phyloP scores from a whole-genome alignment of 371 early-diverging fungal species.

The Mucor piriformis region DNA sequence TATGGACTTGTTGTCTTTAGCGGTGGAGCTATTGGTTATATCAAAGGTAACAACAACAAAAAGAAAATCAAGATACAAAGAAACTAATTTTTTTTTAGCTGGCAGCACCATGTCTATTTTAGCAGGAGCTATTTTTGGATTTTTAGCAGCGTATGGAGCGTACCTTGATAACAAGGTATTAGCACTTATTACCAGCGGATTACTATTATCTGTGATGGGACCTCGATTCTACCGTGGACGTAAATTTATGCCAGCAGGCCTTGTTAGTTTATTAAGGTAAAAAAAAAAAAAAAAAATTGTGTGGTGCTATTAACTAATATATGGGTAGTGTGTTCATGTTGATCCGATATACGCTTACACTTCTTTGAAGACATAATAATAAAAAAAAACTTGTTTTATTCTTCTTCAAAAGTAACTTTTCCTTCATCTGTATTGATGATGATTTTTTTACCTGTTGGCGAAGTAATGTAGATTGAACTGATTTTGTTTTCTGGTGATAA shows the following conservation, averaged over 20 bases:
- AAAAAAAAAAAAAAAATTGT: neutral
- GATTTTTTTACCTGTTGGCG: conserved; percentile 35
- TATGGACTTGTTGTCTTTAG: conserved; percentile 38
- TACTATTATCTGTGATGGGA: conserved; percentile 61
- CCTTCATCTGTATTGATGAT: conserved; percentile 32
- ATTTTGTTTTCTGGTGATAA: conserved; percentile 28
- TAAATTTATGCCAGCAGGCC: conserved; percentile 69
- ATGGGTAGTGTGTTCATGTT: conserved; percentile 35
- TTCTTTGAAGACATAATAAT: conserved; percentile 1
- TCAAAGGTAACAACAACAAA: conserved; percentile 38
- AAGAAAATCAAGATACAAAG: neutral
- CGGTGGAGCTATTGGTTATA: conserved; percentile 50
- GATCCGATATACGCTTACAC: conserved; percentile 11
- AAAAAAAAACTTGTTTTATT: conserved; percentile 11
- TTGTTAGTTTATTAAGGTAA: conserved; percentile 57
- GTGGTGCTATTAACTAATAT: neutral
- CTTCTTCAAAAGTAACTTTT: conserved; percentile 26
- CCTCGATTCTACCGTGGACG: conserved; percentile 53
- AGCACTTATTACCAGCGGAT: conserved; percentile 46
- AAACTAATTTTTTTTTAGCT: conserved; percentile 23
- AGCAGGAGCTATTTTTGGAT: conserved; percentile 48
- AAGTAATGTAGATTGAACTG: conserved; percentile 29
- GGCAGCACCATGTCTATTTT: conserved; percentile 51
- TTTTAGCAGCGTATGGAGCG: conserved; percentile 44
- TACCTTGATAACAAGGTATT: conserved; percentile 43